These are phyloP conservation scores for Rhododendron griersonianum DNA, from an alignment of 148 eudicot genomes.

Conservation along the genomic window DNA sequence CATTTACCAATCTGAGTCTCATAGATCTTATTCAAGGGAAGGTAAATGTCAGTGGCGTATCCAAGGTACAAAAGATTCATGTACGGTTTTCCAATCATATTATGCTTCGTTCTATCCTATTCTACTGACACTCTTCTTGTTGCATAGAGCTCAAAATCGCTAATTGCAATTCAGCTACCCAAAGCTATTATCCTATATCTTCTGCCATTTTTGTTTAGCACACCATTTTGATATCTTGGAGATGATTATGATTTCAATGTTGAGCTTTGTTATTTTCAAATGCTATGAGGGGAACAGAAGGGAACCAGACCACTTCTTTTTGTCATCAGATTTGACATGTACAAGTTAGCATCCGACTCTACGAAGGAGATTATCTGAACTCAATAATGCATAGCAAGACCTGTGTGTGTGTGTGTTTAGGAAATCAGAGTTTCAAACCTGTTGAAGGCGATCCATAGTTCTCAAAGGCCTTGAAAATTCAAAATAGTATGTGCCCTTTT, in stretches of 20 bases:
- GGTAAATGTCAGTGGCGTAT: background rate
- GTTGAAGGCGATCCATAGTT: conserved; percentile 89
- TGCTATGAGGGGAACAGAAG: background rate
- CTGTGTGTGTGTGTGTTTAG: too few relatives aligned
- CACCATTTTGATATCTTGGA: background rate
- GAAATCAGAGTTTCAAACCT: conserved; percentile 34
- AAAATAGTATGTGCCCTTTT: conserved; percentile 79
- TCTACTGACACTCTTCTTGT: background rate
- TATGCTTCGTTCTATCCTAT: background rate
- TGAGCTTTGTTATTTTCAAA: background rate
- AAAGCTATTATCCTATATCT: background rate
- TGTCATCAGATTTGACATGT: background rate
- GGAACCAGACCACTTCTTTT: background rate
- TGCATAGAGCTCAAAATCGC: background rate
- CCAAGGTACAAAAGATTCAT: background rate
- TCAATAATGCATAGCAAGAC: background rate
- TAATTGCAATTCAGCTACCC: background rate
- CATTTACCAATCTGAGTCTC: background rate
- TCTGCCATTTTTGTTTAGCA: background rate
- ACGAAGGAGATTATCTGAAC: background rate
- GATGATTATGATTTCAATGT: background rate
- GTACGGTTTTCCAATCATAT: background rate
- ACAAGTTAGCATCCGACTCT: background rate
- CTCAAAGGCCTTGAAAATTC: conserved; percentile 86
- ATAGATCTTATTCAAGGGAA: background rate